A percentile compares a stretch with the other conserved stretches of the same genome.
Conservation (phyloP, 345 rosid genomes). For the Trapa bicornis region DNA sequence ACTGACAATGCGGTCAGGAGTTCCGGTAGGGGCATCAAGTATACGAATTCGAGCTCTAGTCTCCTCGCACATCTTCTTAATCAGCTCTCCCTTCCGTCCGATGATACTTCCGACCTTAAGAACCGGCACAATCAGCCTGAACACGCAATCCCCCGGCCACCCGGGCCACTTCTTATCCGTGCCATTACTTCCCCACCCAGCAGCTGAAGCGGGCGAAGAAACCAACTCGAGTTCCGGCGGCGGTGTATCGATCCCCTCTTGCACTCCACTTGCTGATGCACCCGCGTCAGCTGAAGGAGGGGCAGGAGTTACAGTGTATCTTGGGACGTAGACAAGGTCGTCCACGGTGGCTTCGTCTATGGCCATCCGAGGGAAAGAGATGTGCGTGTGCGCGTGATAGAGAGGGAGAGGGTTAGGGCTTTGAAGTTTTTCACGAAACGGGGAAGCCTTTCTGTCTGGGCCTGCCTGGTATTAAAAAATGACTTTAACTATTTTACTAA, state of each 20-base stretch:
- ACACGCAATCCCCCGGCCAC: constrained; percentile 87
- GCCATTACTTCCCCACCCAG: constrained; percentile 5
- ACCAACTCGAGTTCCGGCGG: not conserved
- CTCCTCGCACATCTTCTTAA: constrained; percentile 91
- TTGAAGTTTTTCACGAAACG: not conserved
- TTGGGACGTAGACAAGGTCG: constrained; percentile 1
- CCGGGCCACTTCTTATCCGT: constrained; percentile 70
- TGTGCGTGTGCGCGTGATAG: not conserved
- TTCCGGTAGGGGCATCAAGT: constrained; percentile 49
- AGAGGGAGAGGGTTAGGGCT: not conserved
- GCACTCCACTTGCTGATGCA: not conserved
- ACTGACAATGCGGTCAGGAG: constrained; percentile 71
- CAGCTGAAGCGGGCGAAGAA: not conserved
- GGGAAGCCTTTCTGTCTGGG: not conserved
- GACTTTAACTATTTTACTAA: no score
- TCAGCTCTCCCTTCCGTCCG: constrained; percentile 76
- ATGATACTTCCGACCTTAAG: constrained; percentile 79
- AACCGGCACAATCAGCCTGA: constrained; percentile 69
- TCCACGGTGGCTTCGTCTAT: not conserved
- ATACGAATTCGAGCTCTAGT: constrained; percentile 78
- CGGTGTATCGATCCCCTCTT: not conserved
- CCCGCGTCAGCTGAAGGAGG: not conserved
- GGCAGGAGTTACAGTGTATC: not conserved
- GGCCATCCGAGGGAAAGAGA: not conserved
- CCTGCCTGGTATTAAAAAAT: not conserved